A percentile compares a stretch with the other conserved stretches of the same genome.
Conservation (phyloP, 1,139 yeast species). For the Saccharomyces hybrid region DNA sequence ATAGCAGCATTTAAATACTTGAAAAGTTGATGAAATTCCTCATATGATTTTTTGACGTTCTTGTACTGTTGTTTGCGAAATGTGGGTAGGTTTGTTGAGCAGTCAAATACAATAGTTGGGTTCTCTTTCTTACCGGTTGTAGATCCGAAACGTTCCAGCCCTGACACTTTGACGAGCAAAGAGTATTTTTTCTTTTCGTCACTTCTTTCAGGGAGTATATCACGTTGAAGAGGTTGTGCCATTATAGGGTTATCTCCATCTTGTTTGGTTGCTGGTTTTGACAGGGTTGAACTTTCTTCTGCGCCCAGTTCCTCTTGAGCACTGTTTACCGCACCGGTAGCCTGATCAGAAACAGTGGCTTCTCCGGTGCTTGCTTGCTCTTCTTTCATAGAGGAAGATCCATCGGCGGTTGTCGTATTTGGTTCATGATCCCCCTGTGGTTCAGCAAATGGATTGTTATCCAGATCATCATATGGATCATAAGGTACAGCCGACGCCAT, state of each 20-base stretch:
- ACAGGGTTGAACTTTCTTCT: constrained; percentile 38
- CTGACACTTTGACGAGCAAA: constrained; percentile 30
- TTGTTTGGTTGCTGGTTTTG: constrained; percentile 5
- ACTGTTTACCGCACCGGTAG: constrained; percentile 26
- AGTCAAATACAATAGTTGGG: constrained; percentile 34
- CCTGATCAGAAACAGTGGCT: not conserved
- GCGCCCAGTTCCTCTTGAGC: constrained; percentile 26
- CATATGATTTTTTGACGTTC: constrained; percentile 72
- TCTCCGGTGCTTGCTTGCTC: constrained; percentile 3
- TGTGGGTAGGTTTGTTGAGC: constrained; percentile 56
- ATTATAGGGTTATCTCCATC: not conserved
- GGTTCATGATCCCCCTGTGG: constrained; percentile 6
- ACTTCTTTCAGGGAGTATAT: constrained; percentile 1
- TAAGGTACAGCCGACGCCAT: constrained; percentile 39
- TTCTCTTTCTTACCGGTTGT: constrained; percentile 33
- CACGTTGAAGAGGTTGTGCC: not conserved
- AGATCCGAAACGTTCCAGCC: constrained; percentile 35
- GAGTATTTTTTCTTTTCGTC: constrained; percentile 17
- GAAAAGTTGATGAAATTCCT: constrained; percentile 70
- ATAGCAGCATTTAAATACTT: constrained; percentile 72
- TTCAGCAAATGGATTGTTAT: constrained; percentile 24
- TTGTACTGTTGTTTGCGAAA: constrained; percentile 66
- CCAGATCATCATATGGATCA: constrained; percentile 38
- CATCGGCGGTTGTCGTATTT: constrained; percentile 26
- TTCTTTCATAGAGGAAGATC: not conserved